Conservation (phyloP, 1,284 basidiomycete genomes). For the Trichosporon sp. region DNA sequence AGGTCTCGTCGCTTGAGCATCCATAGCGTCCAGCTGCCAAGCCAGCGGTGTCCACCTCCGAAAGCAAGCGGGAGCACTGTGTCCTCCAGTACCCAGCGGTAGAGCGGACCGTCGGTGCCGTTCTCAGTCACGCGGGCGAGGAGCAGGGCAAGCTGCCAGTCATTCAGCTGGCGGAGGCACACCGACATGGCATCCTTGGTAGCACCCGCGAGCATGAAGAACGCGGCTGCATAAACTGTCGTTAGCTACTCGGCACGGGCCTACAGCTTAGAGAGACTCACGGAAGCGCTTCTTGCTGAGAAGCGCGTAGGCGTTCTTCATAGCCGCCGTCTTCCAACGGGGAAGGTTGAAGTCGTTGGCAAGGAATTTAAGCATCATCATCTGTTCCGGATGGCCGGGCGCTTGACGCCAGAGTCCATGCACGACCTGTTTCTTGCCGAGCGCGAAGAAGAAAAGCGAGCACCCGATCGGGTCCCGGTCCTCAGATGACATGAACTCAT, state of each 20-base stretch:
- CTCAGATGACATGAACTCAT: conserved; percentile 84
- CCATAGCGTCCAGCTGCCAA: conserved; percentile 98
- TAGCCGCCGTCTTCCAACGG: conserved; percentile 88
- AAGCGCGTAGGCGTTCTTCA: conserved; percentile 95
- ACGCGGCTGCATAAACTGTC: conserved; percentile 91
- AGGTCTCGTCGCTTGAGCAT: conserved; percentile 79
- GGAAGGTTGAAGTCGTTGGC: conserved; percentile 83
- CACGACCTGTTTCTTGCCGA: conserved; percentile 88
- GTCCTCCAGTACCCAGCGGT: conserved; percentile 69
- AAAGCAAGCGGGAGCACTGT: conserved; percentile 83
- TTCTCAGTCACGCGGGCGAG: conserved; percentile 81
- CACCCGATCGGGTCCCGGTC: conserved; percentile 84
- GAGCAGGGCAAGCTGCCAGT: conserved; percentile 87
- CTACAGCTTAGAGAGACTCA: conserved; percentile 54
- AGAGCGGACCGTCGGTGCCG: conserved; percentile 67
- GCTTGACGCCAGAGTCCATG: conserved; percentile 95
- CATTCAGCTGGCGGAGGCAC: conserved; percentile 81
- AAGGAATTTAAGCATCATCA: conserved; percentile 87
- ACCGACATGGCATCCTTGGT: conserved; percentile 91
- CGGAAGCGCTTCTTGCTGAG: conserved; percentile 89
- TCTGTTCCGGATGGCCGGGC: conserved; percentile 87
- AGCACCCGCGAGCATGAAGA: conserved; percentile 89
- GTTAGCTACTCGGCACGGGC: conserved; percentile 15
- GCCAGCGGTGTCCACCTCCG: conserved; percentile 82
- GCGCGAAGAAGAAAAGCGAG: conserved; percentile 90